Percentiles rank a stretch among this genome's conserved stretches.
Evolutionary conservation across 805 yeast species (phyloP).

Genomic region (Candida vartiovaarae): DNA sequence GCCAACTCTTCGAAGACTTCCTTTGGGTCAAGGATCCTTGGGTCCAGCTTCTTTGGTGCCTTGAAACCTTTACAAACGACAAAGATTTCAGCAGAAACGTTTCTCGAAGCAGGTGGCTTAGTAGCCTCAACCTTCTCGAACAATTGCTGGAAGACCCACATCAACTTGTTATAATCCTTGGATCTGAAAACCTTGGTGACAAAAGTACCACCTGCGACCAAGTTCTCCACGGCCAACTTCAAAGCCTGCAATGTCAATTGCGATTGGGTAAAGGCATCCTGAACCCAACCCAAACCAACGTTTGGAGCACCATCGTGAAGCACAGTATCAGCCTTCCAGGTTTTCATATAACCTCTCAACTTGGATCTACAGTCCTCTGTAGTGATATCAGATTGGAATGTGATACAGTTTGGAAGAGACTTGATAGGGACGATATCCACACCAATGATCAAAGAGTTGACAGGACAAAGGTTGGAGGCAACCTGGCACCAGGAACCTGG

Average conservation of each 20-base stretch:
- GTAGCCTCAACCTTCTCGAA: constrained; percentile 98
- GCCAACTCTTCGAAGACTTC: constrained; percentile 91
- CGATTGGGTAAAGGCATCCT: constrained; percentile 97
- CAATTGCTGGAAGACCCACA: constrained; percentile 96
- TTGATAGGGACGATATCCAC: constrained; percentile 98
- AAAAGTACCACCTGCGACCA: constrained; percentile 87
- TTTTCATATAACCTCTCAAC: constrained; percentile 91
- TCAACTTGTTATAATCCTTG: constrained; percentile 92
- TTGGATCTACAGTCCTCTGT: constrained; percentile 96
- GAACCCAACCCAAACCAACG: constrained; percentile 99
- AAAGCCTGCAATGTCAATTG: constrained; percentile 92
- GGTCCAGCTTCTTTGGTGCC: constrained; percentile 94
- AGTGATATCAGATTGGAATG: constrained; percentile 95
- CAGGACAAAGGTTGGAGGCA: constrained; percentile 88
- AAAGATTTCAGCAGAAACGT: constrained; percentile 97
- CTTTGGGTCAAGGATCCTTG: constrained; percentile 82
- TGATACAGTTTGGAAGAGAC: constrained; percentile 88
- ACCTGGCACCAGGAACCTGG: constrained; percentile 99
- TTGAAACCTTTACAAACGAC: constrained; percentile 95
- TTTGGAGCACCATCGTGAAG: constrained; percentile 99
- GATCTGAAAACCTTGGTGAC: constrained; percentile 97
- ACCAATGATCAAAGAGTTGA: constrained; percentile 90
- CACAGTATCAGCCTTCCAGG: constrained; percentile 98
- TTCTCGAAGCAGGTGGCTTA: constrained; percentile 98
- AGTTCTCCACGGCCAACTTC: constrained; percentile 88